phyloP scores from a whole-genome alignment of 2,329 filamentous ascomycete species.

The Fusarium poae region DNA sequence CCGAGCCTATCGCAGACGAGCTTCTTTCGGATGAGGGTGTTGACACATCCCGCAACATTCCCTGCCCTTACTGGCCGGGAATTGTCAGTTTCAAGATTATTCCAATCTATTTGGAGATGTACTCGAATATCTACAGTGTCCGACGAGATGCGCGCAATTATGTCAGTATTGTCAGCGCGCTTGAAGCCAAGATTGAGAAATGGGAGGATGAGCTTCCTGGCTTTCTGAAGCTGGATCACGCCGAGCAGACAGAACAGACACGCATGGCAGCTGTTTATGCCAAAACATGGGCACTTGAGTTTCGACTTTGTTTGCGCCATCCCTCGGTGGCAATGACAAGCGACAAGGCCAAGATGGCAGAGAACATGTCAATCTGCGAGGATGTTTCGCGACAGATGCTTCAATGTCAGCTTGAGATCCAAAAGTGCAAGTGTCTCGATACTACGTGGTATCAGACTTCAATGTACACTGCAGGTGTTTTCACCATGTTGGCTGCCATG shows the following conservation, averaged over 20 bases:
- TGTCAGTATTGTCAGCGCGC: constrained; percentile 69
- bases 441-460: constrained; percentile 83
- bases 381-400: constrained; percentile 75
- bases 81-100: constrained; percentile 74
- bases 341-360: constrained; percentile 68
- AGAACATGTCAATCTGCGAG: constrained; percentile 75
- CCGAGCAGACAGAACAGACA: constrained; percentile 57
- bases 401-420: constrained; percentile 68
- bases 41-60: constrained; percentile 65
- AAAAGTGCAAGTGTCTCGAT: constrained; percentile 76
- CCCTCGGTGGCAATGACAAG: constrained; percentile 70
- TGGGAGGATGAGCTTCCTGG: constrained; percentile 75
- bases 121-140: constrained; percentile 80
- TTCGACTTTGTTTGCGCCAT: constrained; percentile 71
- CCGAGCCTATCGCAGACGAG: constrained; percentile 78
- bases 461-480: constrained; percentile 78
- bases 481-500: constrained; percentile 77
- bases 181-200: constrained; percentile 73
- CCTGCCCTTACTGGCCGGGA: constrained; percentile 76
- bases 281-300: constrained; percentile 67
- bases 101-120: constrained; percentile 79
- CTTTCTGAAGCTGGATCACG: constrained; percentile 65
- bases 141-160: constrained; percentile 74
- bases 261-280: constrained; percentile 67
- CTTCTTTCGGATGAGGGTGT: constrained; percentile 74